A percentile compares a stretch with the other conserved stretches of the same genome.
These are phyloP conservation scores for Exophiala sp. DNA, from an alignment of 2,329 filamentous ascomycete genomes.

Conservation along the genomic window DNA sequence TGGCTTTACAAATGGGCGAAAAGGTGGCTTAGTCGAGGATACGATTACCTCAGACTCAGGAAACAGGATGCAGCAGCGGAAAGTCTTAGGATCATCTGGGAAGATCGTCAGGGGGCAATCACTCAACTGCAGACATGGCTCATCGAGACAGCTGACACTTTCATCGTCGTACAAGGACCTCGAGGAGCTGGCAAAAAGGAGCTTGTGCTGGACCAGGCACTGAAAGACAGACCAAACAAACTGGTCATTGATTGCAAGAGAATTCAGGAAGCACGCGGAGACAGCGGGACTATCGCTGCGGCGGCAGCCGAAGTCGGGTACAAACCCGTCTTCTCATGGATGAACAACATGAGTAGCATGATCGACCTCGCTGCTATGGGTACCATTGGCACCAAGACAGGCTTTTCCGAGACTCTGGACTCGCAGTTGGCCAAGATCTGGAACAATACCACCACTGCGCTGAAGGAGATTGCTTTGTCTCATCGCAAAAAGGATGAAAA, in stretches of 20 bases:
- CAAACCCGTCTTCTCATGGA: constrained; percentile 89
- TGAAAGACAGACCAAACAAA: constrained; percentile 68
- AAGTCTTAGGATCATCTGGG: constrained; percentile 78
- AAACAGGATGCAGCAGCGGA: constrained; percentile 57
- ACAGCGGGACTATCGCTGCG: constrained; percentile 77
- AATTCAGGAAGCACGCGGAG: constrained; percentile 84
- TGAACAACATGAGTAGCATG: constrained; percentile 90
- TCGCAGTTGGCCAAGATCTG: constrained; percentile 85
- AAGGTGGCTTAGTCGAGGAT: constrained; percentile 53
- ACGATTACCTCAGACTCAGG: constrained; percentile 42
- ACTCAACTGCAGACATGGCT: constrained; percentile 80
- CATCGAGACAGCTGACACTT: constrained; percentile 83
- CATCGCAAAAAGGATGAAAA: constrained; percentile 68
- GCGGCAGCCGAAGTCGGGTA: constrained; percentile 84
- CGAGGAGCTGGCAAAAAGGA: constrained; percentile 88
- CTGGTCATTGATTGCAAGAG: constrained; percentile 89
- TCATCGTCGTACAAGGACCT: constrained; percentile 89
- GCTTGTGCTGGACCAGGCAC: constrained; percentile 77
- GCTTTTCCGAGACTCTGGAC: constrained; percentile 89
- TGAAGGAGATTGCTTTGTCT: constrained; percentile 73
- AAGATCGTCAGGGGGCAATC: constrained; percentile 77
- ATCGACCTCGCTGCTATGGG: constrained; percentile 89
- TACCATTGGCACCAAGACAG: constrained; percentile 89
- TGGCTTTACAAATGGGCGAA: constrained; percentile 75
- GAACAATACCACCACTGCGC: constrained; percentile 73